phyloP scores from a whole-genome alignment of 108 stramenopile genomes.

The Nitzschia sp. region DNA sequence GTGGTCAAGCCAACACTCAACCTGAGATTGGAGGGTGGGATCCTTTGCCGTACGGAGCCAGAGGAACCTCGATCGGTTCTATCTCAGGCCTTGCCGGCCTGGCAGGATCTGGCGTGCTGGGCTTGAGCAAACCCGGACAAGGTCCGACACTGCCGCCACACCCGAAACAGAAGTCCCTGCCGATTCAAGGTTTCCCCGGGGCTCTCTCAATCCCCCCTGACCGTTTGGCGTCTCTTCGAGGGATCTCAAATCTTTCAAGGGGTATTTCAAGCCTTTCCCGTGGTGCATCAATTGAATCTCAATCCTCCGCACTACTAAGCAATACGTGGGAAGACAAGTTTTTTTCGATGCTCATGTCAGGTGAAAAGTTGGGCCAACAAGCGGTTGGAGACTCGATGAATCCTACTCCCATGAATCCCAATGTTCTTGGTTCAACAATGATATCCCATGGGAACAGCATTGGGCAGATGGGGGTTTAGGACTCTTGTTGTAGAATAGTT shows the following conservation, averaged over 20 bases:
- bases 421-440: neutral
- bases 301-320: constrained; percentile 47
- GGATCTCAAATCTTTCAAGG: constrained; percentile 45
- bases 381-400: neutral
- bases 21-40: constrained; percentile 12
- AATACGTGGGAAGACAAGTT: constrained; percentile 83
- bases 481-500: too few relatives aligned
- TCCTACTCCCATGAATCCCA: constrained; percentile 15
- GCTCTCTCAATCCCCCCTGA: constrained; percentile 29
- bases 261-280: constrained; percentile 53
- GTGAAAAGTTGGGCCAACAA: constrained; percentile 27
- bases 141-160: constrained; percentile 78
- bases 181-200: constrained; percentile 40
- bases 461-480: too few relatives aligned
- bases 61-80: constrained; percentile 24
- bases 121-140: constrained; percentile 16
- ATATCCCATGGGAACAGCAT: constrained; percentile 13
- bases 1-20: neutral
- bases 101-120: constrained; percentile 12
- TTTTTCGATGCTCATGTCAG: constrained; percentile 73
- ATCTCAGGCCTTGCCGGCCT: constrained; percentile 23
- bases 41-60: constrained; percentile 40
- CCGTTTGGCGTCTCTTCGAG: constrained; percentile 45
- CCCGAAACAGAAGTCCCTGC: constrained; percentile 78
- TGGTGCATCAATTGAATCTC: constrained; percentile 50